Conservation (phyloP, 345 rosid species). For the Pistacia integerrima region DNA sequence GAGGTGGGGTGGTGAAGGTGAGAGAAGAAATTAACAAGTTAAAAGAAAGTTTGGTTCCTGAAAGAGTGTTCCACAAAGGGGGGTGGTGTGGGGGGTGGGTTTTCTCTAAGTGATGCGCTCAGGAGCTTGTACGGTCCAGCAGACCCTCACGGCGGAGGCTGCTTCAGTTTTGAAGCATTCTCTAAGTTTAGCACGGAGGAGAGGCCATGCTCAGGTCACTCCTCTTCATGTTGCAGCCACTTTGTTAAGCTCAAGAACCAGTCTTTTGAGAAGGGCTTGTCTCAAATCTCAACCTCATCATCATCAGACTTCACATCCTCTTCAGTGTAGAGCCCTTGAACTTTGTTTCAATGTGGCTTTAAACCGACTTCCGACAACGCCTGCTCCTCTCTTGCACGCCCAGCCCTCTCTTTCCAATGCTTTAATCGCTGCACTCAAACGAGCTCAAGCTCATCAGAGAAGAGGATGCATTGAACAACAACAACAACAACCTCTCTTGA, state of each 20-base stretch:
- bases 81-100: slow-evolving; percentile 57
- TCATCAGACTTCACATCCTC: slow-evolving; percentile 40
- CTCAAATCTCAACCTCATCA: slow-evolving; percentile 47
- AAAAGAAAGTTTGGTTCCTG: slow-evolving; percentile 12
- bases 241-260: slow-evolving; percentile 44
- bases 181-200: slow-evolving; percentile 77
- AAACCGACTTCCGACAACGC: slow-evolving; percentile 52
- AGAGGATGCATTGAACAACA: slow-evolving; percentile 53
- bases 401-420: slow-evolving; percentile 58
- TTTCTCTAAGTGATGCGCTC: slow-evolving; percentile 83
- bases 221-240: slow-evolving; percentile 73
- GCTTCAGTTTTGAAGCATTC: slow-evolving; percentile 95
- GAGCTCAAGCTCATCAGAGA: slow-evolving; percentile 57
- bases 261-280: slow-evolving; percentile 50
- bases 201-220: slow-evolving; percentile 96
- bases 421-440: slow-evolving; percentile 51
- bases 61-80: slow-evolving; percentile 20
- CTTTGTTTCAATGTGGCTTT: slow-evolving; percentile 64
- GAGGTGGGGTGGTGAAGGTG: slow-evolving; percentile 26
- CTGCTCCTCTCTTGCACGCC: slow-evolving; percentile 44
- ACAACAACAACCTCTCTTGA: slow-evolving; percentile 54
- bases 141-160: slow-evolving; percentile 98
- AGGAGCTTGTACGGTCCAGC: slow-evolving; percentile 89
- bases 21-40: slow-evolving; percentile 5
- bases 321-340: slow-evolving; percentile 60